A percentile compares a stretch with the other conserved stretches of the same genome.
Evolutionary conservation across 768 basidiomycete species (phyloP).

Genomic region (Panaeolus papilionaceus): DNA sequence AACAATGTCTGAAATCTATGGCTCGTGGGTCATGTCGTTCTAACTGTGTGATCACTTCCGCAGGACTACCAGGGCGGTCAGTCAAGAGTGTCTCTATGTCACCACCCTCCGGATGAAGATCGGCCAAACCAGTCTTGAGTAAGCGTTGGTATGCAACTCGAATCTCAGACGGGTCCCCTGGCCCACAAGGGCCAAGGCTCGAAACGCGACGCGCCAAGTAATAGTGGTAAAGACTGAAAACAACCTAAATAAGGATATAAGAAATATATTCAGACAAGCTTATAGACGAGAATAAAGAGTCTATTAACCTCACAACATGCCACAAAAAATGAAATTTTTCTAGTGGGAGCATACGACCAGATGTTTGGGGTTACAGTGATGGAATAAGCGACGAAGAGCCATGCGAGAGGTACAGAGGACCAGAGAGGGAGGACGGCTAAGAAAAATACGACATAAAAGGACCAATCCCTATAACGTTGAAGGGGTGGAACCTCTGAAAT

Average conservation of each 20-base stretch:
- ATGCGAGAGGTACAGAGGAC: constrained; percentile 66
- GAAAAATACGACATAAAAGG: constrained; percentile 67
- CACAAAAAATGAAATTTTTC: constrained; percentile 48
- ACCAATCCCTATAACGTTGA: constrained; percentile 45
- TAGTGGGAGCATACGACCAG: constrained; percentile 46
- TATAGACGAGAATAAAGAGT: constrained; percentile 9
- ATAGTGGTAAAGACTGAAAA: constrained; percentile 73
- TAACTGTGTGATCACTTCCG: constrained; percentile 63
- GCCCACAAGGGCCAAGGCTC: constrained; percentile 47
- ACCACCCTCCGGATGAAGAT: constrained; percentile 54
- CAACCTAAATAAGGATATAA: constrained; percentile 46
- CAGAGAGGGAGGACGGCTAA: constrained; percentile 67
- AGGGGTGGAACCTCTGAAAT: constrained; percentile 45
- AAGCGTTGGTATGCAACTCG: constrained; percentile 65
- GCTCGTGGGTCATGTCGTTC: constrained; percentile 71
- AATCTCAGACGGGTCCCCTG: constrained; percentile 61
- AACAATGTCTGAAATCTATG: constrained; percentile 70
- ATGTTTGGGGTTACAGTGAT: constrained; percentile 45
- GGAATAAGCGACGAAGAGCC: constrained; percentile 64
- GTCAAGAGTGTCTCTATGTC: constrained; percentile 59
- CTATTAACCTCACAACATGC: constrained; percentile 64
- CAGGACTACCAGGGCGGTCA: constrained; percentile 64
- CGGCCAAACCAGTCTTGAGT: constrained; percentile 68
- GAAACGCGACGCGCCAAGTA: constrained; percentile 55
- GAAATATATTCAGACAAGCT: constrained; percentile 18